Conservation (phyloP, 2,329 filamentous ascomycete genomes). For the Chaetomium strumarium region DNA sequence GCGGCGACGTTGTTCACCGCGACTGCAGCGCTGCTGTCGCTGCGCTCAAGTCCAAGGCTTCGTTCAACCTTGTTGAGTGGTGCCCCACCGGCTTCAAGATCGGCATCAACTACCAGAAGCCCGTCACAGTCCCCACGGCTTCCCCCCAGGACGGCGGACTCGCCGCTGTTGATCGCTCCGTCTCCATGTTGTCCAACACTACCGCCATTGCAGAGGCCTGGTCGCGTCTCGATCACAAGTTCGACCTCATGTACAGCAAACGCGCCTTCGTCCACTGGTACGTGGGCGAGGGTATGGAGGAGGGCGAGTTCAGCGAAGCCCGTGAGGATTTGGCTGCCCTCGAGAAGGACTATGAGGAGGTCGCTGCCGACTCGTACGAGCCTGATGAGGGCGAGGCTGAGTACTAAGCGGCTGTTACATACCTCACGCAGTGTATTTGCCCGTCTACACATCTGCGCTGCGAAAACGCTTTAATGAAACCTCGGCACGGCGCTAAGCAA, state of each 20-base stretch:
- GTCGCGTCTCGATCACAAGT: conserved; percentile 68
- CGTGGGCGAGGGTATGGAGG: conserved; percentile 87
- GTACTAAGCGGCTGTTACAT: conserved; percentile 56
- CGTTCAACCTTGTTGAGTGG: conserved; percentile 71
- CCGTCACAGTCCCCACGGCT: conserved; percentile 49
- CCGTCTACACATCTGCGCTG: no score
- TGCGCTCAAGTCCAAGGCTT: conserved; percentile 63
- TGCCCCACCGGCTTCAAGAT: conserved; percentile 72
- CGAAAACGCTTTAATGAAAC: no score
- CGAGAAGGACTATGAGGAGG: conserved; percentile 84
- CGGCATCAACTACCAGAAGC: conserved; percentile 69
- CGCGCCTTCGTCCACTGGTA: conserved; percentile 74
- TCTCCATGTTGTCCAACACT: conserved; percentile 70
- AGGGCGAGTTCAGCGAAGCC: conserved; percentile 83
- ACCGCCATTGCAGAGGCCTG: conserved; percentile 69
- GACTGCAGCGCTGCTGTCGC: conserved; percentile 63
- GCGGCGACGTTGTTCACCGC: conserved; percentile 63
- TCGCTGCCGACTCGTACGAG: conserved; percentile 65
- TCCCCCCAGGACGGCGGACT: conserved; percentile 52
- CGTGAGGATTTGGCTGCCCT: conserved; percentile 80
- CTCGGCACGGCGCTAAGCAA: no score
- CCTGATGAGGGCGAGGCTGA: conserved; percentile 62
- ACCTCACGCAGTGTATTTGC: background rate
- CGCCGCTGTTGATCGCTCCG: conserved; percentile 56
- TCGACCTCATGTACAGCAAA: conserved; percentile 75